Evolutionary conservation across 1,284 basidiomycete species (phyloP), one percentile per base, ranked within the genome.

Genomic region (Tylopilus sp.): DNA sequence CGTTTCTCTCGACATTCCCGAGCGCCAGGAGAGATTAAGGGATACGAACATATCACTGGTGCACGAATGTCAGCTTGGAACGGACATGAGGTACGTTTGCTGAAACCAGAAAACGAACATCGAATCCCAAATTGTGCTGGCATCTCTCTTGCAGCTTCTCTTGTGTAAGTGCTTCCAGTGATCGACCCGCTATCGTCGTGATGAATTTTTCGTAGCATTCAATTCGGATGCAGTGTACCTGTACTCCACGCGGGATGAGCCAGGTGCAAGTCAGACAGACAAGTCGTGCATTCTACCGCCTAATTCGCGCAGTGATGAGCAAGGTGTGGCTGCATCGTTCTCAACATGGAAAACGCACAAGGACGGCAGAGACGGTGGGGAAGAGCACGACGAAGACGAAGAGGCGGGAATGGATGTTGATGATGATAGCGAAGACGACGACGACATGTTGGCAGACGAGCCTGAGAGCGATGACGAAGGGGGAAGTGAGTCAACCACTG

Each of bases 241-340:
- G n/a, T 94, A 85, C 63, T 91, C 88, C 1, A 86, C 86, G 9
- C 75, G 75, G 49, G 91, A 93, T 60, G 77, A 82, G n/a, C 74
- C 81, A 4, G 61, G 55, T 30, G 45, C 24, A 34, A 35, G 40
- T 8, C 17, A 38, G 17, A 46, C 39, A 21, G 38, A 50, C 39
- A 44, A 40, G 5, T 47, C 53, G 33, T 56, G 45, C 15, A 43
- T 69, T 28, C 41, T 69, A 3, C 44, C 56, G 5, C 52, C 65
- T 14, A 69, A 70, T 49, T 46, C 43, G 8, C 48, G 40, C 33
- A 31, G 11, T 33, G 34, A 8, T 3, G 38, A 41, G 42, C 40
- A 44, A 26, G 4, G 15, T 12, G 26, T 31, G 21, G 29, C 15
- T 4, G 21, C 28, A 21, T 34, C n/a, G 8, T 30, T 28, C 47